Evolutionary conservation across 192 early-diverging fungal genomes (phyloP).

Genomic region (Backusella westeae): DNA sequence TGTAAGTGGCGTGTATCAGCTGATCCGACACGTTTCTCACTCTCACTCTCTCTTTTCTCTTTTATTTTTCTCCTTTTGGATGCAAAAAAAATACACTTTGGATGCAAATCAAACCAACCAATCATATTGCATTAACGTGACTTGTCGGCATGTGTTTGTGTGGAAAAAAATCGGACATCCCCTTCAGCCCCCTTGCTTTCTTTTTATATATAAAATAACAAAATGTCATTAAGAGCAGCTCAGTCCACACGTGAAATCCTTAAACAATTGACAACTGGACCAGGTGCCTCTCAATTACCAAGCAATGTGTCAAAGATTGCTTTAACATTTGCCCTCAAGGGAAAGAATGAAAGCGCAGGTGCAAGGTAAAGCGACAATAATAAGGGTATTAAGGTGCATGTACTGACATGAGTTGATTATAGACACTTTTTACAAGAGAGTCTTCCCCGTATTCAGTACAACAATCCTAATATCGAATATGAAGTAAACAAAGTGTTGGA

Average conservation of each 20-base stretch:
- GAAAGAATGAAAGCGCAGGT: conserved; percentile 45
- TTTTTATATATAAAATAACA: neutral
- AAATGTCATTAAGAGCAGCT: conserved; percentile 24
- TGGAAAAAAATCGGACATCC: neutral
- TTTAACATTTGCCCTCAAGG: conserved; percentile 41
- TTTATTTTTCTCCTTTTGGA: conserved; percentile 1
- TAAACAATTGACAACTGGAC: conserved; percentile 33
- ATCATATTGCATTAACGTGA: neutral
- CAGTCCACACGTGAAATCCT: conserved; percentile 31
- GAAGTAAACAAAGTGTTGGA: conserved; percentile 44
- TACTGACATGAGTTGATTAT: neutral
- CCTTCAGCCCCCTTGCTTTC: neutral
- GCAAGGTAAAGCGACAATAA: conserved; percentile 40
- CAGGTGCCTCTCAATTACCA: conserved; percentile 45
- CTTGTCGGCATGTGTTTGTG: neutral
- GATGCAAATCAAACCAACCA: neutral
- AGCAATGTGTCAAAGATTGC: conserved; percentile 50
- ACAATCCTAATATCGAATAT: conserved; percentile 49
- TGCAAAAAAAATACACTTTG: neutral
- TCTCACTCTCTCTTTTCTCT: neutral
- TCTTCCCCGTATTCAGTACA: conserved; percentile 54
- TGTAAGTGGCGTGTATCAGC: conserved; percentile 8
- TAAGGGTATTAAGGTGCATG: neutral
- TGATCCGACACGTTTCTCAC: neutral
- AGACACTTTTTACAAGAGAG: conserved; percentile 55